Evolutionary conservation across 2,329 filamentous ascomycete species (phyloP).

Genomic region (Aspergillus latus): DNA sequence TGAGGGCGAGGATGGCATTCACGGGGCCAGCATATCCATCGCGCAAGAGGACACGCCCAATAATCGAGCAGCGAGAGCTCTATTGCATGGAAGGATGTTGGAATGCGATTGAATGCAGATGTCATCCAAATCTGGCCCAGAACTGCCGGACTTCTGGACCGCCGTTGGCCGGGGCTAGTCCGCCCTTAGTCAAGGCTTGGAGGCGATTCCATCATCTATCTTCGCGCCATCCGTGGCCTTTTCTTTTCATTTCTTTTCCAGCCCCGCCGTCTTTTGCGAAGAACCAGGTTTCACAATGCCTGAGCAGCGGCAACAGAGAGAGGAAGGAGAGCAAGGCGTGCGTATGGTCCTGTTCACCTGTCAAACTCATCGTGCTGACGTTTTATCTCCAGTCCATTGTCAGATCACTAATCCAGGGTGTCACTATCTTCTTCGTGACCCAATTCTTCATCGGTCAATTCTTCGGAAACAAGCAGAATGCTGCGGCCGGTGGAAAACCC

Average conservation of each 20-base stretch:
- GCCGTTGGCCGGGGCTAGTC: conserved; percentile 7
- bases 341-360: conserved; percentile 18
- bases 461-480: conserved; percentile 42
- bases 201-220: conserved; percentile 4
- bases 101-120: background rate
- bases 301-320: conserved; percentile 40
- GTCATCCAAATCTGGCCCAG: conserved; percentile 1
- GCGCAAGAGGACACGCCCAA: conserved; percentile 17
- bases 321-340: conserved; percentile 35
- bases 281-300: conserved; percentile 34
- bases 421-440: conserved; percentile 60
- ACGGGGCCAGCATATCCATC: conserved; percentile 30
- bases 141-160: conserved; percentile 12
- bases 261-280: conserved; percentile 14
- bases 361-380: conserved; percentile 23
- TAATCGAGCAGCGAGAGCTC: background rate
- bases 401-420: conserved; percentile 52
- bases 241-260: conserved; percentile 15
- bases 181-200: background rate
- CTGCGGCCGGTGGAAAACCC: conserved; percentile 23
- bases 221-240: conserved; percentile 19
- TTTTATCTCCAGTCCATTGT: conserved; percentile 38
- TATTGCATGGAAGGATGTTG: too few relatives aligned
- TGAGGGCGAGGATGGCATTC: conserved; percentile 28
- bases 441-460: conserved; percentile 60